Evolutionary conservation across 2,329 filamentous ascomycete species (phyloP).

Genomic region (Drechslerella coelobrocha): DNA sequence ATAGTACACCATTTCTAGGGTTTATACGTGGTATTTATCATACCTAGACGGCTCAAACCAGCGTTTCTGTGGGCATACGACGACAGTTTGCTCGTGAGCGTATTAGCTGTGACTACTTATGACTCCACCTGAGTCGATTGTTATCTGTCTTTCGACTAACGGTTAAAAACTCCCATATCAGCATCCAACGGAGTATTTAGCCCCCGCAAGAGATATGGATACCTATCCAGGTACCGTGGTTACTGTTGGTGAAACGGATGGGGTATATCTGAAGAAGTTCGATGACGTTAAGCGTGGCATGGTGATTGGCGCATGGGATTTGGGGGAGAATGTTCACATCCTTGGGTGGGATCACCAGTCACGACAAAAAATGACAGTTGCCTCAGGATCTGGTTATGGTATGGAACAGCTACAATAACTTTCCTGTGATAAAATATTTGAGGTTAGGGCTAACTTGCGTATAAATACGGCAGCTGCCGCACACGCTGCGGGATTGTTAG

Average conservation of each 20-base stretch:
- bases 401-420: not conserved
- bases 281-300: slow-evolving; percentile 1
- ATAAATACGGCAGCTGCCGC: not conserved
- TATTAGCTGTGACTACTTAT: not conserved
- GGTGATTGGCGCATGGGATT: slow-evolving; percentile 6
- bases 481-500: slow-evolving; percentile 10
- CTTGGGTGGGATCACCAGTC: slow-evolving; percentile 1
- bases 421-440: not conserved
- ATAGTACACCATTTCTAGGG: no score
- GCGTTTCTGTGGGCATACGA: no score
- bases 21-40: no score
- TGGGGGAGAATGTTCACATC: slow-evolving; percentile 3
- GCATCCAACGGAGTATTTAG: not conserved
- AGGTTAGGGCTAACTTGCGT: not conserved
- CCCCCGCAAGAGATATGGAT: slow-evolving; percentile 11
- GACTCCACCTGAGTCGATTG: no score
- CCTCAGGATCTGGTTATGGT: slow-evolving; percentile 13
- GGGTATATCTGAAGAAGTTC: slow-evolving; percentile 3
- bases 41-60: no score
- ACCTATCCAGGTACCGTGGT: not conserved
- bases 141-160: no score
- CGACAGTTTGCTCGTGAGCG: not conserved
- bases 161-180: not conserved
- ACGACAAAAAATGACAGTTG: not conserved
- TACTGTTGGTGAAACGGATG: not conserved